Base-by-base conservation (phyloP, 2,329 filamentous ascomycete genomes). In the Exophiala sideris region DNA sequence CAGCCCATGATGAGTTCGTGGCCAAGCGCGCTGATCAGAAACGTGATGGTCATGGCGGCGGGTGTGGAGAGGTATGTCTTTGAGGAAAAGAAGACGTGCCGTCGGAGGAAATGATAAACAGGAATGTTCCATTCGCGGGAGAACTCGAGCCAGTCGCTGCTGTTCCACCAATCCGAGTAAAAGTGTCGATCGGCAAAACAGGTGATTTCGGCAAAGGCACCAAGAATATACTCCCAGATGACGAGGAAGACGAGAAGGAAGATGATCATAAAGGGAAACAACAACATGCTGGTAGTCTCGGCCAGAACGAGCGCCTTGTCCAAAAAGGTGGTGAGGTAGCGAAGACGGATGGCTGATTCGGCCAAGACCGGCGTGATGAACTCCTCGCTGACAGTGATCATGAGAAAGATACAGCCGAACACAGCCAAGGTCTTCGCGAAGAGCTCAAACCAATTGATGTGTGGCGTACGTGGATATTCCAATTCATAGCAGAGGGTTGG, bases 1-100 rank as follows among this genome's bases (percentile, higher is more conserved):
- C 92, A 97, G 6, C 88, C 91, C 88, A 99, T 95, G 65, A 99
- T 89, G 53, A 99, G 81, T 72, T 99, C 94, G 68, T 97, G 94
- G 12, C 90, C 91, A 18, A 95, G 68, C 34, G 94, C 89, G 55
- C 86, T 91, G 65, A 97, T 87, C 53, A 97, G 74, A 67, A 99
- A 97, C 0, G 94, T 97, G 62, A 96, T 88, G 57, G 91, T 74
- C 21, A 91, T 97, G 21, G 94, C 91, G 52, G 87, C 78, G 12
- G 81, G 79, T 53, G 85, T 84, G 16, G 89, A 91, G 65, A 95
- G 85, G 63, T 87, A 84, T 10, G 85, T 83, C 8, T 88, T 80
- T 10, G 86, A 88, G 1, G 91, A 91, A 53, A 84, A 87, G 73
- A 97, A 99, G 60, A 99, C 92, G 71, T 99, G 94, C 20, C 94